Evolutionary conservation across 371 early-diverging fungal genomes (phyloP), one percentile per base, ranked within the genome.

Genomic region (Rhizopus microsporus): DNA sequence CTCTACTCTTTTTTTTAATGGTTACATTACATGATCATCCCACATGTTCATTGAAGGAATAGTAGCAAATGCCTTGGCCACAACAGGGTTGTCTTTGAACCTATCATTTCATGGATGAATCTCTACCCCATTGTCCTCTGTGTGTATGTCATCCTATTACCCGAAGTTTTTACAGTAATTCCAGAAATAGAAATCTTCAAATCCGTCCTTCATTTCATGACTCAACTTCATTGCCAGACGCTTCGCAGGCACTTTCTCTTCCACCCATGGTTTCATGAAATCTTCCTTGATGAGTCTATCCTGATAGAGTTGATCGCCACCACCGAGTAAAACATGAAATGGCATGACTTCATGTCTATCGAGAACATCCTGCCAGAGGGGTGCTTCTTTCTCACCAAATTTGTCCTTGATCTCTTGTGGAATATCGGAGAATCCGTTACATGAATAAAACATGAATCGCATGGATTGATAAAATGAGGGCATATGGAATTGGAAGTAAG

Each of bases 281-380:
- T 75, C 65, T 43, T 77, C 70, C 10, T 75, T 54, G 67, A 84
- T 75, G 57, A 88, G 63, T 29, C 71, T 67, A 72, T 91, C 93
- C 35, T 83, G 74, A 60, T 93, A 92, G 10, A 93, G 66, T 67
- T 93, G 93, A 71, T 92, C 93, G 33, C 93, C 93, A 13, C 92
- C 92, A 37, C 93, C 92, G 33, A 93, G 71, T 77, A 86, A 78
- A 34, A 85, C 84, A 64, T 92, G 91, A 67, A 88, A 90, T 6
- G 93, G 92, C 32, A 75, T 52, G n/a, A 69, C 63, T 2, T 61
- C 67, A 65, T 93, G 93, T 65, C 84, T 80, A 35, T 74, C 73
- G 67, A 91, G 47, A 12, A 88, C 72, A 70, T 92, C 93, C 51
- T 80, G 83, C 93, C 93, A 93, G 51, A 92, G 67, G 1, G 85